Percentiles rank a stretch among this genome's conserved stretches.
Evolutionary conservation across 2,329 filamentous ascomycete species (phyloP).

Genomic region (Thermochaetoides dissita): DNA sequence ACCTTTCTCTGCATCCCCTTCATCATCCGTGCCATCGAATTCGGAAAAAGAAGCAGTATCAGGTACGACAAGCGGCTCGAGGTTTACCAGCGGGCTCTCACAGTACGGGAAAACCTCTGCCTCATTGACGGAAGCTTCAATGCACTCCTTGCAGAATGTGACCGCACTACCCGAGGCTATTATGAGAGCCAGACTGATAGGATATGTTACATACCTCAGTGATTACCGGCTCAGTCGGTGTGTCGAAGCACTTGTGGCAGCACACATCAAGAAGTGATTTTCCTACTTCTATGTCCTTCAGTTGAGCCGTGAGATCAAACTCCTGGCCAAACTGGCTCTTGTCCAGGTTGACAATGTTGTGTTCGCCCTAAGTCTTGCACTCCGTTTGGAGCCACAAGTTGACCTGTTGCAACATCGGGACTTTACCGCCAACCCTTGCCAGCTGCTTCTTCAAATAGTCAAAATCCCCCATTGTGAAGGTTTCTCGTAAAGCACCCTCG

Average conservation of each 20-base stretch:
- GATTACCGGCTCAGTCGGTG: not conserved
- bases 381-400: constrained; percentile 5
- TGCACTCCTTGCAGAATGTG: constrained; percentile 4
- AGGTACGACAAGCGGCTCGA: not conserved
- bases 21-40: not conserved
- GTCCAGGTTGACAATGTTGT: not conserved
- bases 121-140: not conserved
- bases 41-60: no score
- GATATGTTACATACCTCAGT: constrained; percentile 1
- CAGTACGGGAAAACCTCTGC: not conserved
- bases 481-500: constrained; percentile 3
- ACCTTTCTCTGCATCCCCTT: not conserved
- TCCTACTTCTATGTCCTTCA: not conserved
- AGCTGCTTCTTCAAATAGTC: constrained; percentile 3
- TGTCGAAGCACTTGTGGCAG: constrained; percentile 1
- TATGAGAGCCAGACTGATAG: not conserved
- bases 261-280: not conserved
- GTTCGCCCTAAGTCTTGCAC: not conserved
- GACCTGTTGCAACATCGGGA: constrained; percentile 5
- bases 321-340: not conserved
- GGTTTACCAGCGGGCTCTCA: not conserved
- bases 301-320: constrained; percentile 1
- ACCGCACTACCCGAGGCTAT: constrained; percentile 1
- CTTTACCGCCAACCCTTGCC: not conserved
- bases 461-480: constrained; percentile 7